Conservation (phyloP, 805 yeast genomes). For the Candida taoyuanica region DNA sequence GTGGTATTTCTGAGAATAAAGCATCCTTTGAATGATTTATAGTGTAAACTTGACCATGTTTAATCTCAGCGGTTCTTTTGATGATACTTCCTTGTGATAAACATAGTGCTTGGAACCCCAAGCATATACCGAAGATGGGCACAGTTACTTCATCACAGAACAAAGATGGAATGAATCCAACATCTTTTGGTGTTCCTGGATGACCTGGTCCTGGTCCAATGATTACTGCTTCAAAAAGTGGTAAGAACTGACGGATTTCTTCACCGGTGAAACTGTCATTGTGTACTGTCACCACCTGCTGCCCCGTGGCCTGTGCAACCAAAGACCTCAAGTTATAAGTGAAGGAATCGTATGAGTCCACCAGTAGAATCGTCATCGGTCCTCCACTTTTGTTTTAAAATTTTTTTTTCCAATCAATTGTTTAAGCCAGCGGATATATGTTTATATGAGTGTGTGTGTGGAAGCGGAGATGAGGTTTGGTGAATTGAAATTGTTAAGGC, state of each 20-base stretch:
- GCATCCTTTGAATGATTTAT: constrained; percentile 27
- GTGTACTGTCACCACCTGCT: constrained; percentile 33
- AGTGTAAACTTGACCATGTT: constrained; percentile 80
- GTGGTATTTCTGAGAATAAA: constrained; percentile 39
- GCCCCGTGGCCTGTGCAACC: constrained; percentile 45
- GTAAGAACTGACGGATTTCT: constrained; percentile 40
- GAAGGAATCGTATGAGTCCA: constrained; percentile 96
- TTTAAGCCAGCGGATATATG: too few species aligned
- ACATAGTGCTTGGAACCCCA: constrained; percentile 87
- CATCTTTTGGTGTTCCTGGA: constrained; percentile 59
- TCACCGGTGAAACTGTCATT: constrained; percentile 32
- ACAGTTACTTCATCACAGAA: constrained; percentile 35
- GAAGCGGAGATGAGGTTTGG: too few species aligned
- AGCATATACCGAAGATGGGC: constrained; percentile 87
- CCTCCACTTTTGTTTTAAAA: background rate
- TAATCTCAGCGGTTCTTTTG: constrained; percentile 47
- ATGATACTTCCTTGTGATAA: constrained; percentile 55
- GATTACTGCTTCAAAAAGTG: constrained; percentile 65
- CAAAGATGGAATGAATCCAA: constrained; percentile 64
- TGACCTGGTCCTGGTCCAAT: constrained; percentile 98
- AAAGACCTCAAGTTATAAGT: constrained; percentile 74
- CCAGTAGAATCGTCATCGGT: constrained; percentile 52
- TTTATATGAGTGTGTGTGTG: too few species aligned
- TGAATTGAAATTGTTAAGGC: too few species aligned
- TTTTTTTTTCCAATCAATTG: too few species aligned